Conservation (phyloP, 2,329 filamentous ascomycete genomes). For the Colletotrichum sp. region DNA sequence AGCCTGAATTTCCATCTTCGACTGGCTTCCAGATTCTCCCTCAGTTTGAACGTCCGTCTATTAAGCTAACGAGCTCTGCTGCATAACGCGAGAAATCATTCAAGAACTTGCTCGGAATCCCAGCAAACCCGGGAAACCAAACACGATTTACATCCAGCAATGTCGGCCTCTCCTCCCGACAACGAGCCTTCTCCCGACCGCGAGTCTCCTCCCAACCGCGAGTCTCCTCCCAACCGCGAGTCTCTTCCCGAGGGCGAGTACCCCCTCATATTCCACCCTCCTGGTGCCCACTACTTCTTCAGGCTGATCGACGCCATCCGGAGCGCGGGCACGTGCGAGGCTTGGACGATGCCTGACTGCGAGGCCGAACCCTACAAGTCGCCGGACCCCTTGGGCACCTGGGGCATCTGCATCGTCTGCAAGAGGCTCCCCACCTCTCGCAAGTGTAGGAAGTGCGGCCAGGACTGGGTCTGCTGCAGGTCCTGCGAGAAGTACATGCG, state of each 20-base stretch:
- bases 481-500: background rate
- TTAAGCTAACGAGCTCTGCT: background rate
- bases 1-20: background rate
- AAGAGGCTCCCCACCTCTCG: background rate
- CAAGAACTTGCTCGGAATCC: background rate
- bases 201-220: background rate
- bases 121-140: background rate
- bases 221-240: background rate
- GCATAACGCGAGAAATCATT: background rate
- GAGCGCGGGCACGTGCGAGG: background rate
- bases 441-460: background rate
- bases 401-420: background rate
- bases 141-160: background rate
- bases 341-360: background rate
- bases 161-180: background rate
- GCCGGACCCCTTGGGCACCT: background rate
- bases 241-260: background rate
- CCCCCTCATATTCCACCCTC: background rate
- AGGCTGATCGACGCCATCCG: background rate
- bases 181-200: background rate
- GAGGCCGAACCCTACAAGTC: background rate
- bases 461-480: background rate
- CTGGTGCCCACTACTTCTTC: background rate
- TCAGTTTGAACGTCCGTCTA: background rate
- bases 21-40: accelerated